These are phyloP conservation scores for Pythium grandisporangium DNA, from an alignment of 352 stramenopile species.

Conservation along the genomic window DNA sequence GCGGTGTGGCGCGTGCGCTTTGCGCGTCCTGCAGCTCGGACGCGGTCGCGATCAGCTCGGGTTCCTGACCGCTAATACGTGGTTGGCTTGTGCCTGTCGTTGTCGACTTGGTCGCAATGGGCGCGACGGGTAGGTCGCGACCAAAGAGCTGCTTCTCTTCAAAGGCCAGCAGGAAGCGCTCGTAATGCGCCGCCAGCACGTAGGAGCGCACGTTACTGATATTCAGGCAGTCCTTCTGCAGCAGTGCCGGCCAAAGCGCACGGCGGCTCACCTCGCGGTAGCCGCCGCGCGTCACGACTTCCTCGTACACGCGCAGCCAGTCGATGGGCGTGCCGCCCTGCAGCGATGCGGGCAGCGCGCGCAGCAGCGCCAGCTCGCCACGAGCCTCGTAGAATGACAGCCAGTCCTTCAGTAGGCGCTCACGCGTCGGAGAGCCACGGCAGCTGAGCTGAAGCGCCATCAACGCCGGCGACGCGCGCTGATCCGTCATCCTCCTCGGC, in stretches of 20 bases:
- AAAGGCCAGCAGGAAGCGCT: constrained; percentile 46
- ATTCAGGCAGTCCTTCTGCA: constrained; percentile 33
- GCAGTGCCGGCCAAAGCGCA: constrained; percentile 42
- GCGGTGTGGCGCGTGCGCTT: constrained; percentile 45
- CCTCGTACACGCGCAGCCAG: constrained; percentile 76
- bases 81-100: constrained; percentile 18
- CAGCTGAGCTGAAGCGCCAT: constrained; percentile 63
- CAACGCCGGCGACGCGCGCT: constrained; percentile 20
- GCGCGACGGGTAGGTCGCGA: constrained; percentile 33
- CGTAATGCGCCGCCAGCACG: constrained; percentile 48
- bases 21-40: constrained; percentile 60
- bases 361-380: constrained; percentile 29
- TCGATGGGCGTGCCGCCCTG: constrained; percentile 48
- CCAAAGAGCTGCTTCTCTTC: constrained; percentile 76
- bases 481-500: constrained; percentile 15
- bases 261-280: constrained; percentile 38
- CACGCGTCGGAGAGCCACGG: constrained; percentile 41
- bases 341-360: constrained; percentile 39
- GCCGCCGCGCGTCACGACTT: constrained; percentile 59
- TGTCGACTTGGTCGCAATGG: no score
- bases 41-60: constrained; percentile 41
- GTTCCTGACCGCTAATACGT: constrained; percentile 12
- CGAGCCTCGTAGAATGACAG: constrained; percentile 41
- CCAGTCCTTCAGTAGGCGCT: constrained; percentile 50
- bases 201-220: constrained; percentile 62